A percentile compares a stretch with the other conserved stretches of the same genome.
phyloP scores from a whole-genome alignment of 1,139 yeast species.

The Hyphopichia burtonii region DNA sequence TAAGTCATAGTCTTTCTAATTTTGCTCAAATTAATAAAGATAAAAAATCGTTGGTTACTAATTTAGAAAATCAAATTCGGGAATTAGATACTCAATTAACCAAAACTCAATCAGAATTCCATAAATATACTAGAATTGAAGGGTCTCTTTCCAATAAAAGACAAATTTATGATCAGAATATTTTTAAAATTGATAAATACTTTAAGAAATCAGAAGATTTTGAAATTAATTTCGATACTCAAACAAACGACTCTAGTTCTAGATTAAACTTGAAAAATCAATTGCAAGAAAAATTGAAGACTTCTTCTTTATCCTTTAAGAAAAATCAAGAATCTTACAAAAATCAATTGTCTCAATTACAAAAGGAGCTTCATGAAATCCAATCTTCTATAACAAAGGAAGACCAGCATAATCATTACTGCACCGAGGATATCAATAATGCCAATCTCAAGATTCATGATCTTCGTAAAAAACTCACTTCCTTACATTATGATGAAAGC shows the following conservation, averaged over 20 bases:
- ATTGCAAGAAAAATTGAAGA: not conserved
- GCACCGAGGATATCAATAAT: constrained; percentile 31
- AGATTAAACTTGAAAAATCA: not conserved
- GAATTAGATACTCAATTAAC: constrained; percentile 5
- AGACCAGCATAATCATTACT: constrained; percentile 39
- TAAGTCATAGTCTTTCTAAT: constrained; percentile 10
- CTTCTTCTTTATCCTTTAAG: not conserved
- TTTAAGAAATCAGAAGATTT: not conserved
- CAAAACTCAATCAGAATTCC: constrained; percentile 3
- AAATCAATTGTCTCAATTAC: not conserved
- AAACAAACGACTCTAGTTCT: not conserved
- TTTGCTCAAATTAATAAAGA: constrained; percentile 12
- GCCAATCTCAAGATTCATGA: constrained; percentile 29
- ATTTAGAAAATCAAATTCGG: constrained; percentile 5
- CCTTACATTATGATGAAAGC: constrained; percentile 39
- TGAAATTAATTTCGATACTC: not conserved
- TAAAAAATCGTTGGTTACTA: constrained; percentile 10
- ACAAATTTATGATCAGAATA: constrained; percentile 2
- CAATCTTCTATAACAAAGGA: constrained; percentile 38
- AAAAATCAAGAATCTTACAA: not conserved
- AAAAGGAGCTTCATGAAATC: constrained; percentile 12
- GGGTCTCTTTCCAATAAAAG: constrained; percentile 2
- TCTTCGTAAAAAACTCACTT: constrained; percentile 34
- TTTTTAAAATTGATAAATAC: not conserved
- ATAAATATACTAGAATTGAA: constrained; percentile 5